A percentile compares a stretch with the other conserved stretches of the same genome.
Evolutionary conservation across 495 filamentous ascomycete genomes (phyloP).

Genomic region (Beverwykella pulmonaria): DNA sequence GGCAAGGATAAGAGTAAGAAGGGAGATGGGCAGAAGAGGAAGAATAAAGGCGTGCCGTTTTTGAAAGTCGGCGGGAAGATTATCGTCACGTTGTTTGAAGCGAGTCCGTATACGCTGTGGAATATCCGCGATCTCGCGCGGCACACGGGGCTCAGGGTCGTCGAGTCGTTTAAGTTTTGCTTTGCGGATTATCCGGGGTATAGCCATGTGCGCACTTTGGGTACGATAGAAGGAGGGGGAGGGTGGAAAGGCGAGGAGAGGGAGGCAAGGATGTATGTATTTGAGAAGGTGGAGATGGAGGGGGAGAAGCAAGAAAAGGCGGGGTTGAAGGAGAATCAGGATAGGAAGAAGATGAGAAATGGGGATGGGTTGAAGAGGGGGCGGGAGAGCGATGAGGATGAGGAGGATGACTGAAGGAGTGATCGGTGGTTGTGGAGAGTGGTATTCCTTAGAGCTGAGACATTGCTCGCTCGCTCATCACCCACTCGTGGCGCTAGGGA

Average conservation of each 20-base stretch:
- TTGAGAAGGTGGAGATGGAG: conserved; percentile 40
- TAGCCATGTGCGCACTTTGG: conserved; percentile 82
- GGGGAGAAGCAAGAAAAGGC: conserved; percentile 10
- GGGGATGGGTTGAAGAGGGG: conserved; percentile 5
- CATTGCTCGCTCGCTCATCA: neutral
- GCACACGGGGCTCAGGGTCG: conserved; percentile 73
- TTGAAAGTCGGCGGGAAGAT: conserved; percentile 63
- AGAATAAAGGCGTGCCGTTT: conserved; percentile 54
- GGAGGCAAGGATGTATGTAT: conserved; percentile 52
- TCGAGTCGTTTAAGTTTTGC: conserved; percentile 76
- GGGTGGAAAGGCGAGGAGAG: conserved; percentile 51
- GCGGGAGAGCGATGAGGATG: neutral
- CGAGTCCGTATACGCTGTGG: conserved; percentile 92
- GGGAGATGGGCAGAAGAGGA: no score
- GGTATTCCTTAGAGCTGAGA: neutral
- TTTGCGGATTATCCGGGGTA: conserved; percentile 80
- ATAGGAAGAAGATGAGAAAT: conserved; percentile 12
- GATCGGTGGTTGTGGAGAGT: no score
- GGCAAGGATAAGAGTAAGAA: no score
- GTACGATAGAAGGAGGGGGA: conserved; percentile 64
- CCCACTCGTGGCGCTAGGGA: no score
- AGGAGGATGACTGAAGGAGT: neutral
- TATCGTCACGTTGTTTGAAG: conserved; percentile 86
- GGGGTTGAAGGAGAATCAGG: conserved; percentile 19
- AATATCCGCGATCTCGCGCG: conserved; percentile 84